Evolutionary conservation across 1,284 basidiomycete species (phyloP), one percentile per base, ranked within the genome.

Genomic region (Apiotrichum brassicae): DNA sequence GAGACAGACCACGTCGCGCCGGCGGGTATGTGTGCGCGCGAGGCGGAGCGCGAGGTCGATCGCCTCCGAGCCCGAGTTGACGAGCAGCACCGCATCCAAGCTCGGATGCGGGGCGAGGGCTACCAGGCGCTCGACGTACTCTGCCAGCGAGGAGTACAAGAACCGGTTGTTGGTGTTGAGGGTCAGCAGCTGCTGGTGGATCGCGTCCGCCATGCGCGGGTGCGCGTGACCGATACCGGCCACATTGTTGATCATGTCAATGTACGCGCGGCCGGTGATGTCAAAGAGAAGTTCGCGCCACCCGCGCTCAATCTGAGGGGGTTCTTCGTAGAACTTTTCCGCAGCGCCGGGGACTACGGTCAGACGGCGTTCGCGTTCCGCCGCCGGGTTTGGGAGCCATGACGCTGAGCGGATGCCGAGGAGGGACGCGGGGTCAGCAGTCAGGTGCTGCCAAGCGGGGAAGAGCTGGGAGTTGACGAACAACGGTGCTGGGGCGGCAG

Each of bases 201-300:
- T 35, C 4, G 47, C 43, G 26, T 48, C 43, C 2, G 51, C 51
- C 16, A 53, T 9, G 19, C 18, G 13, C 11, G 47, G 51, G 43
- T 53, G 51, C 14, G 32, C 51, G 47, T 53, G 51, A 4, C 51
- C 51, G 25, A 48, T 35, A 3, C 25, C 41, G 3, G 46, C 37
- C 25, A 53, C 51, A 30, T 53, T 53, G 51, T 53, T 53, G 13
- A 53, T 43, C 51, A 53, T 53, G 46, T 53, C 51, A 38, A 53
- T 19, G 46, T 53, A 53, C 4, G 26, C 30, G 3, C 51, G 42
- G 2, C 25, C 51, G 0, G 36, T 18, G 6, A 46, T 53, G 39
- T 53, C 51, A 38, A 45, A 28, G 16, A 53, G 25, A 13, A 48
- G 28, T 23, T 44, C 42, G 26, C 51, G 46, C 46, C 46, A 53